phyloP scores from a whole-genome alignment of 345 rosid genomes.

The Durio zibethinus region DNA sequence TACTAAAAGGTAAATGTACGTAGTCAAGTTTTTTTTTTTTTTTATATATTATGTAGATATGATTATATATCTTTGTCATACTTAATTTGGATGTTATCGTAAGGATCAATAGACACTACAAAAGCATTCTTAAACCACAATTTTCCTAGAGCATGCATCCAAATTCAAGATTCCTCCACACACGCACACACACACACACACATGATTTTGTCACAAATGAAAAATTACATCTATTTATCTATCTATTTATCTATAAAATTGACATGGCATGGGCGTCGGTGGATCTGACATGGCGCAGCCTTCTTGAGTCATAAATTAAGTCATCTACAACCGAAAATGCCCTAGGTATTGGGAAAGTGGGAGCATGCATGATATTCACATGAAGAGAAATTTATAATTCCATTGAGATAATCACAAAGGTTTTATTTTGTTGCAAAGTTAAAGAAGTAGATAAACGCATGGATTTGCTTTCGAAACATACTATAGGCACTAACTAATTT shows the following conservation, averaged over 20 bases:
- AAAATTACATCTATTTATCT: neutral
- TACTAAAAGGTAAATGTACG: neutral
- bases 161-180: conserved; percentile 29
- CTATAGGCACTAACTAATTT: conserved; percentile 11
- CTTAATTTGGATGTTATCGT: neutral
- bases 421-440: conserved; percentile 12
- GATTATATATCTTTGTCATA: neutral
- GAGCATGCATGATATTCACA: neutral
- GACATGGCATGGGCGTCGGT: conserved; percentile 9
- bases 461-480: conserved; percentile 19
- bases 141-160: conserved; percentile 15
- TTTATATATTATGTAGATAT: neutral
- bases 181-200: too few relatives aligned
- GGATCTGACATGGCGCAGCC: conserved; percentile 31
- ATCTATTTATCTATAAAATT: too few relatives aligned
- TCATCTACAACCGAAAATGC: conserved; percentile 26
- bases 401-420: conserved; percentile 24
- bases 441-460: conserved; percentile 20
- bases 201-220: conserved; percentile 19
- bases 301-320: conserved; percentile 22
- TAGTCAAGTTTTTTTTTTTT: neutral
- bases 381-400: neutral
- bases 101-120: neutral
- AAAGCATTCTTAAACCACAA: conserved; percentile 15
- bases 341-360: conserved; percentile 23